Percentiles rank a stretch among this genome's conserved stretches.
phyloP scores from a whole-genome alignment of 208 protist genomes.

The Angomonas deanei region DNA sequence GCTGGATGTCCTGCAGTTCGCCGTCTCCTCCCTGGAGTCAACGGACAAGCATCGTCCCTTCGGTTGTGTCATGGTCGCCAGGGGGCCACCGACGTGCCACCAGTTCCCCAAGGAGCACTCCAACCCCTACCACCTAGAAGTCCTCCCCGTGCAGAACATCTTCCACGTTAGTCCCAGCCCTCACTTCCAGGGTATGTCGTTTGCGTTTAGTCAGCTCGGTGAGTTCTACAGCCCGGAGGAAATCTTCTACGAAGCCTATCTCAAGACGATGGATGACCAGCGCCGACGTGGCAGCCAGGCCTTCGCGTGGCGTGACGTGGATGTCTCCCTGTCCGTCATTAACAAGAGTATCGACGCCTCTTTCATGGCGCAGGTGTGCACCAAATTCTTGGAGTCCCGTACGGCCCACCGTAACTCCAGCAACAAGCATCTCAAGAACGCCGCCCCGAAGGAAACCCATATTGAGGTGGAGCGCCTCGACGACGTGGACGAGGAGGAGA shows the following conservation, averaged over 20 bases:
- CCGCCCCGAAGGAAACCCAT: neutral
- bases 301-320: constrained; percentile 85
- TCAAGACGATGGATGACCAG: constrained; percentile 84
- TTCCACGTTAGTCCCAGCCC: constrained; percentile 83
- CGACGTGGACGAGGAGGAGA: constrained; percentile 68
- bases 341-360: constrained; percentile 77
- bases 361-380: constrained; percentile 74
- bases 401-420: constrained; percentile 18
- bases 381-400: constrained; percentile 77
- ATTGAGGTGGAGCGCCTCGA: constrained; percentile 68
- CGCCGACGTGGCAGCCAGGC: constrained; percentile 78
- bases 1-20: constrained; percentile 47
- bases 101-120: constrained; percentile 40
- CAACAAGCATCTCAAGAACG: neutral
- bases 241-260: constrained; percentile 89
- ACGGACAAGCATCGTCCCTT: constrained; percentile 48
- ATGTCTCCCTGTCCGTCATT: constrained; percentile 83
- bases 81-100: constrained; percentile 6
- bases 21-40: constrained; percentile 40
- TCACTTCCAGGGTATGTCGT: constrained; percentile 82
- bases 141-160: constrained; percentile 75
- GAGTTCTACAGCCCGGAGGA: constrained; percentile 86
- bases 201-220: constrained; percentile 76
- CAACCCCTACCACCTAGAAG: constrained; percentile 42
- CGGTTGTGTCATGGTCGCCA: constrained; percentile 47